Conservation (phyloP, 1,284 basidiomycete genomes). For the Ceratobasidium theobromae region DNA sequence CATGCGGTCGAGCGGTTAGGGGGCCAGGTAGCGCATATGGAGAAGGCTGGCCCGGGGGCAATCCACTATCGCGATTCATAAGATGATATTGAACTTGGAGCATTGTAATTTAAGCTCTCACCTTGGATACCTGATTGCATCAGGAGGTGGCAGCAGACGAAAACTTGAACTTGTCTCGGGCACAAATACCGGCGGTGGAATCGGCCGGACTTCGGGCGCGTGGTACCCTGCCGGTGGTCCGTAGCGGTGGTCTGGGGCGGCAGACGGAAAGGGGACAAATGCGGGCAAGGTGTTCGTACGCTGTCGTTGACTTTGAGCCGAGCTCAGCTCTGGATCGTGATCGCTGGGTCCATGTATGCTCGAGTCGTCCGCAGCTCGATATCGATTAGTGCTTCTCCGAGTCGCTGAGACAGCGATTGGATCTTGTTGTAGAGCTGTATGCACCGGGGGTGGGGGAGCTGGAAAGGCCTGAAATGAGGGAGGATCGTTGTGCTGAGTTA, state of each 20-base stretch:
- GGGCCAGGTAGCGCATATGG: conserved; percentile 18
- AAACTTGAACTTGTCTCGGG: background rate
- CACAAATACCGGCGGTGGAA: background rate
- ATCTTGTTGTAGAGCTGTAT: background rate
- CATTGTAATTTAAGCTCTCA: background rate
- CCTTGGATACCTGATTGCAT: conserved; percentile 3
- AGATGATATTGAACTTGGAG: background rate
- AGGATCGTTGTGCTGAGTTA: background rate
- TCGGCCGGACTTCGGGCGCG: background rate
- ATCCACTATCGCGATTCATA: background rate
- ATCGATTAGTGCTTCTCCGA: background rate
- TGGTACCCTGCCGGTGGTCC: conserved; percentile 10
- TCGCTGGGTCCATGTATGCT: background rate
- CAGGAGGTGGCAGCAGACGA: background rate
- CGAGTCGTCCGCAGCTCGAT: background rate
- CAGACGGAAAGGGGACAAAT: conserved; percentile 7
- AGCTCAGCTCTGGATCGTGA: background rate
- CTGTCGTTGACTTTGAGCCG: background rate
- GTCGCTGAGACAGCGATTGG: background rate
- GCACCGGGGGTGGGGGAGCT: background rate
- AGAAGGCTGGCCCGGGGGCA: conserved; percentile 10
- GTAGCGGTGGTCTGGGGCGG: background rate
- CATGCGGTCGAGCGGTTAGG: conserved; percentile 12
- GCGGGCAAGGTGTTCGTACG: background rate
- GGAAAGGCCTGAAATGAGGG: conserved; percentile 24